phyloP scores from a whole-genome alignment of 495 filamentous ascomycete species.

The Astrothelium macrocarpum region DNA sequence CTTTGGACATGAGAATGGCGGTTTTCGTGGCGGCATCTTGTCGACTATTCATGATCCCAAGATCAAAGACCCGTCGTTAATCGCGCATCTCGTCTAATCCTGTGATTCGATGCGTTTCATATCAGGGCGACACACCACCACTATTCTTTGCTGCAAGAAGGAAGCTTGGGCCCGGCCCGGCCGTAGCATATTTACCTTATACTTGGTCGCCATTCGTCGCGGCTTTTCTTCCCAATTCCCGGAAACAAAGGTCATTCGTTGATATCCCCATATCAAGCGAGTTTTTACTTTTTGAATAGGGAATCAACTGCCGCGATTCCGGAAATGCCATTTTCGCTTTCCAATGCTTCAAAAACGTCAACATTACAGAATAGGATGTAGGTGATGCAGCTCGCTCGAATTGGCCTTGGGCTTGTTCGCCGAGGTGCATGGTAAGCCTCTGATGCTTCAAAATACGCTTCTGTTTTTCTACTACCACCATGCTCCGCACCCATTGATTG shows the following conservation, averaged over 20 bases:
- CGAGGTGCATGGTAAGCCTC: not conserved
- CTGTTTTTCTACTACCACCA: not conserved
- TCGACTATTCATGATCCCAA: conserved; percentile 20
- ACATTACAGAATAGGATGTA: not conserved
- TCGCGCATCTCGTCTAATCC: conserved; percentile 31
- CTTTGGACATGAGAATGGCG: conserved; percentile 4
- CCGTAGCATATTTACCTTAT: no score
- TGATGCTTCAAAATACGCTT: not conserved
- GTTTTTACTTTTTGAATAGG: not conserved
- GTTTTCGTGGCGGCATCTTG: conserved; percentile 23
- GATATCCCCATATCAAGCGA: not conserved
- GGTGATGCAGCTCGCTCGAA: not conserved
- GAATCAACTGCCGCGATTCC: no score
- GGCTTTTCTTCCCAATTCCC: not conserved
- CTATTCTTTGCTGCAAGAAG: not conserved
- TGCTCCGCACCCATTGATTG: not conserved
- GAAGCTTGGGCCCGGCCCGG: not conserved
- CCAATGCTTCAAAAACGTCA: not conserved
- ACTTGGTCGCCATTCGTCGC: no score
- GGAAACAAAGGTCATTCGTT: not conserved
- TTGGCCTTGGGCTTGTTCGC: not conserved
- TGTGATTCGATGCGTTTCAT: conserved; percentile 37
- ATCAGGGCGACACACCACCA: conserved; percentile 32
- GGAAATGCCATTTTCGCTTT: not conserved
- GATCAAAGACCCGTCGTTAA: conserved; percentile 38